Evolutionary conservation across 2,329 filamentous ascomycete species (phyloP), one percentile per base, ranked within the genome.

Genomic region (Xylariomycetidae sp.): DNA sequence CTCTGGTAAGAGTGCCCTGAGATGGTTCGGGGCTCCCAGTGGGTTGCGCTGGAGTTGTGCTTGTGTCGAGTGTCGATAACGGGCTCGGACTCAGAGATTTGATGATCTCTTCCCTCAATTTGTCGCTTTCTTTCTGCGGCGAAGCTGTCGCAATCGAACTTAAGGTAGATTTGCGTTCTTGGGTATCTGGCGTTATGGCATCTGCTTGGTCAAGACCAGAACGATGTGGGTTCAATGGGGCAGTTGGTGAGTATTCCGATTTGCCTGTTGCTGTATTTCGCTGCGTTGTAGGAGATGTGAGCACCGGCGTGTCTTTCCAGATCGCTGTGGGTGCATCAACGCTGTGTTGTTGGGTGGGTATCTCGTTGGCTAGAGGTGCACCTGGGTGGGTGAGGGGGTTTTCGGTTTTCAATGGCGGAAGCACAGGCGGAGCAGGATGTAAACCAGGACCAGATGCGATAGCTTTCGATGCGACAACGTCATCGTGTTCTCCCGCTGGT

Each of bases 41-140:
- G 12, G 41, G 32, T 17, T 39, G 29, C 12, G 28, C 36, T 10
- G 44, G 30, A 11, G 46, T 27, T 15, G 25, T 38, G 20, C 40
- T 31, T 7, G 37, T 44, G 17, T 41, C 39, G 14, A 47, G 46
- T 1, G 57, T 47, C 16, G 49, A 29, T n/a, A n/a, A n/a, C 5
- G 59, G 49, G 18, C 59, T 60, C 10, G 80, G 72, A 34, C 70
- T 80, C 3, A 89, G 64, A 26, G 78, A 84, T 37, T 75, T 77
- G 33, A 87, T 77, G 34, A 89, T 89, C 48, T 89, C 85, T 38
- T 86, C 81, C 17, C 79, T 72, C 29, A 89, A 56, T 36, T 74
- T 69, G 44, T 89, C 85, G 48, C 75, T 88, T 49, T 88, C 83
- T 44, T 81, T 76, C 38, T 80, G 66, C 18, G 77, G 70, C 1